Base-by-base conservation (phyloP, 1,139 yeast species). In the Candida pseudoviswanathii region DNA sequence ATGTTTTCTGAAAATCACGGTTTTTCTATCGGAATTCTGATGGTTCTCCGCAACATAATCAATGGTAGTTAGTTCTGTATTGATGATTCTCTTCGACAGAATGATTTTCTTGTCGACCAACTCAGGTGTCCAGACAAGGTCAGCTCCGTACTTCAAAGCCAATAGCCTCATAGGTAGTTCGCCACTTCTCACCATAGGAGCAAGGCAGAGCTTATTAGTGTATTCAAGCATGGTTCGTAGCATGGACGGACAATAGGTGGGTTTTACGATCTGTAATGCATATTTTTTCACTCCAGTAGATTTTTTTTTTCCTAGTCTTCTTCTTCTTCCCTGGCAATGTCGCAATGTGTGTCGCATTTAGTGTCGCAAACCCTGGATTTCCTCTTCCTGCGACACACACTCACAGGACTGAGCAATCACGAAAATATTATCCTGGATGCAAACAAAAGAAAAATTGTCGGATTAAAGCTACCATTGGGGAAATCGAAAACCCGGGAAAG, bases 151-250 rank as follows among this genome's bases (percentile, higher is more conserved):
- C 55, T 80, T 80, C 31, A 94, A 73, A 0, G 97, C 84, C 58
- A 92, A 66, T 8, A 92, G 73, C 47, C 99, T 75, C 10, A 92
- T 85, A 6, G 99, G 98, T 16, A 94, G 79, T 69, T 94, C 99
- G 10, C 98, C 96, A 43, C 94, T 88, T 42, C 99, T 78, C 49
- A 94, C 97, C 98, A 92, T 92, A 1, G 98, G 98, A 0, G 98
- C 98, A 43, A 92, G 78, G 26, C 86, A 96, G 50, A 91, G 69
- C 60, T 89, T 89, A 1, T 96, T 94, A 32, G 60, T 58, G 49
- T 59, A 67, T 32, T 59, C 62, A 11, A 61, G 39, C 62, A 58
- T 60, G 27, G 32, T 48, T 32, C 41, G 51, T 24, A 48, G 38
- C 52, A 51, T 51, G 29, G 16, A 16, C 16, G 16, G 16, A 16